A percentile compares a stretch with the other conserved stretches of the same genome.
These are phyloP conservation scores for Ciborinia camelliae DNA, from an alignment of 2,329 filamentous ascomycete species.

Conservation along the genomic window DNA sequence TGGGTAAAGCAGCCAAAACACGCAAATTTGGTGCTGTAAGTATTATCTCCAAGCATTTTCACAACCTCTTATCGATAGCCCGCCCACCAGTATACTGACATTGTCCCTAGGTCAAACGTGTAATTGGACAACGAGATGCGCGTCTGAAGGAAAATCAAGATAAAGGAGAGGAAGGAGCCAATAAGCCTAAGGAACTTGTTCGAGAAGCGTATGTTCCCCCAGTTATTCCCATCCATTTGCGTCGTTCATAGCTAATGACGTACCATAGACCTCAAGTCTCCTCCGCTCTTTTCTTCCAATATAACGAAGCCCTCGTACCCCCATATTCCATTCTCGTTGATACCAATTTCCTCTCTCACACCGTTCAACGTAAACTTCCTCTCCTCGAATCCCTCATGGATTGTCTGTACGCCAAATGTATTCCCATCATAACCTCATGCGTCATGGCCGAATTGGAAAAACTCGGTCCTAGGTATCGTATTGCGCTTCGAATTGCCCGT, in stretches of 20 bases:
- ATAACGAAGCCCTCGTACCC: conserved; percentile 81
- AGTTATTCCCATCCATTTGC: not conserved
- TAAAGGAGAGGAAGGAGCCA: conserved; percentile 59
- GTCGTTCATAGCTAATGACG: conserved; percentile 18
- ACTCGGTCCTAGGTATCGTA: conserved; percentile 80
- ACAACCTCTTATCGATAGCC: conserved; percentile 23
- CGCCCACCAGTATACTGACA: conserved; percentile 15
- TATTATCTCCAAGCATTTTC: conserved; percentile 6
- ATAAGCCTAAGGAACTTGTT: conserved; percentile 62
- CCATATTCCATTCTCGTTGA: conserved; percentile 75
- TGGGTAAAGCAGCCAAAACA: conserved; percentile 88
- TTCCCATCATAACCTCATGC: conserved; percentile 80
- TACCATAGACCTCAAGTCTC: conserved; percentile 67
- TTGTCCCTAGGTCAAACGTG: conserved; percentile 59
- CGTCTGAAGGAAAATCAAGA: conserved; percentile 77
- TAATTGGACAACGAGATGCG: conserved; percentile 78
- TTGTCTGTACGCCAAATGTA: conserved; percentile 86
- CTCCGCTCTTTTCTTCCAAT: conserved; percentile 81
- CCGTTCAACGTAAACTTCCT: conserved; percentile 85
- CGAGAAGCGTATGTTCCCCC: conserved; percentile 59
- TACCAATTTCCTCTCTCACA: conserved; percentile 85
- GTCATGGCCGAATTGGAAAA: conserved; percentile 86
- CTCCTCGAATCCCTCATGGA: conserved; percentile 90
- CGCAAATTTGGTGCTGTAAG: conserved; percentile 78
- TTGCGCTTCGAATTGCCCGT: conserved; percentile 79